Evolutionary conservation across 371 early-diverging fungal genomes (phyloP), one percentile per base, ranked within the genome.

Genomic region (Saksenaea vasiformis): DNA sequence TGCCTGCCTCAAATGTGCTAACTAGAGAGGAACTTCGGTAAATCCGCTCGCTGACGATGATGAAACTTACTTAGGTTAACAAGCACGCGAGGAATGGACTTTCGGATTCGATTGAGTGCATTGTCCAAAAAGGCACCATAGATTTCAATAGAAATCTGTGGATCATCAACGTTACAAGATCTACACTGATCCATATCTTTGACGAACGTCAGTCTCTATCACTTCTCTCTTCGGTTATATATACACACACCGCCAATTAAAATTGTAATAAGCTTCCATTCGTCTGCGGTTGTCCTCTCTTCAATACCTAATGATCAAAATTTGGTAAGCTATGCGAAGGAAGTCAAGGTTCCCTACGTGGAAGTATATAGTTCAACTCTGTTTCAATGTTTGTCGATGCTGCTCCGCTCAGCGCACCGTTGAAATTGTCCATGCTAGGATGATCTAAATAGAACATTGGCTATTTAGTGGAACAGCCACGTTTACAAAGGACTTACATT

Each of bases 191-290:
- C 68, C 17, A 62, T 67, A 56, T 58, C 66, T 65, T 22, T 17
- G 11, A 56, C 11, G 8, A 27, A 15, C 24, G 31, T 60, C 22
- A 47, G 27, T 22, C 22, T 17, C 43, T 14, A 17, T n/a, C 27
- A 19, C n/a, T 1, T 41, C 1, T 31, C 10, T 27, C 72, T 78
- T 44, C 70, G 64, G 65, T 67, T 72, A n/a, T 56, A 4, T 56
- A 10, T 35, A 24, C 74, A 89, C 78, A 67, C 71, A 58, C 74
- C 70, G 10, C 77, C 79, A 37, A 76, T 76, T 61, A 74, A 72
- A 24, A 79, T 76, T n/a, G 68, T 79, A 37, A 79, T 79, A 63
- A 79, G 64, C 26, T 79, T 79, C 79, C 79, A 79, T 37, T 79
- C 76, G 24, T 68, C 69, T 36, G 66, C 27, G 3, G 38, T 24